These are phyloP conservation scores for Aspergillus olivimuriae DNA, from an alignment of 495 filamentous ascomycete genomes.

Conservation along the genomic window DNA sequence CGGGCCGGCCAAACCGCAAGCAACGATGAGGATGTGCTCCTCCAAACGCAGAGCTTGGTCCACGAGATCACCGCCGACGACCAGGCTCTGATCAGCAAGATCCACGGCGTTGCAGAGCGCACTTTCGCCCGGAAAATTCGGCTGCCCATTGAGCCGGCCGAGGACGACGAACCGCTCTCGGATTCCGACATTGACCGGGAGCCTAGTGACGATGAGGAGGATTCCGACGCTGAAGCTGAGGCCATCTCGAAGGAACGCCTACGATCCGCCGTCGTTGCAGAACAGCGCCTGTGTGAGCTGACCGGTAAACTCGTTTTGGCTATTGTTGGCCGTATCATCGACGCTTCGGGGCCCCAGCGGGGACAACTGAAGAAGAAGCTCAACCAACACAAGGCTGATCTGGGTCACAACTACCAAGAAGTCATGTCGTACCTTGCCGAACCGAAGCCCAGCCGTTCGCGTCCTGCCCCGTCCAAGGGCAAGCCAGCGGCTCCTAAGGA, in stretches of 20 bases:
- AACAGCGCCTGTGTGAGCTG: slow-evolving; percentile 78
- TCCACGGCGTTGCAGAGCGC: slow-evolving; percentile 70
- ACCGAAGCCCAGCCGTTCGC: slow-evolving; percentile 36
- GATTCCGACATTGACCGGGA: slow-evolving; percentile 39
- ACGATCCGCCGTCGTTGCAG: slow-evolving; percentile 59
- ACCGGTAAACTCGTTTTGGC: slow-evolving; percentile 76
- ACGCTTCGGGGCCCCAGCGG: slow-evolving; percentile 49
- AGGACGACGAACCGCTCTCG: slow-evolving; percentile 57
- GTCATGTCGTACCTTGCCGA: slow-evolving; percentile 70
- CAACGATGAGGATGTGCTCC: slow-evolving; percentile 41
- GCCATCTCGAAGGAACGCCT: slow-evolving; percentile 47
- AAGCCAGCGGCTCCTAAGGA: slow-evolving; percentile 42
- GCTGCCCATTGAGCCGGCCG: slow-evolving; percentile 58
- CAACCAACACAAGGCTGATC: slow-evolving; percentile 54
- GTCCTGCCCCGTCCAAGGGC: slow-evolving; percentile 31
- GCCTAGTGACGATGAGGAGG: slow-evolving; percentile 54
- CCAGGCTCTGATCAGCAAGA: slow-evolving; percentile 57
- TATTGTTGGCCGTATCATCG: slow-evolving; percentile 65
- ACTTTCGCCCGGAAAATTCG: slow-evolving; percentile 63
- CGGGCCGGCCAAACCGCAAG: slow-evolving; percentile 32
- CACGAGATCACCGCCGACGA: slow-evolving; percentile 54
- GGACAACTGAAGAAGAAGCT: slow-evolving; percentile 60
- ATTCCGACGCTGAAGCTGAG: slow-evolving; percentile 48
- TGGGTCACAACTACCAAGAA: slow-evolving; percentile 72
- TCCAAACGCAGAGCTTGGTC: slow-evolving; percentile 54